Conservation (phyloP, 1,284 basidiomycete genomes). For the Cryptococcus sp. region DNA sequence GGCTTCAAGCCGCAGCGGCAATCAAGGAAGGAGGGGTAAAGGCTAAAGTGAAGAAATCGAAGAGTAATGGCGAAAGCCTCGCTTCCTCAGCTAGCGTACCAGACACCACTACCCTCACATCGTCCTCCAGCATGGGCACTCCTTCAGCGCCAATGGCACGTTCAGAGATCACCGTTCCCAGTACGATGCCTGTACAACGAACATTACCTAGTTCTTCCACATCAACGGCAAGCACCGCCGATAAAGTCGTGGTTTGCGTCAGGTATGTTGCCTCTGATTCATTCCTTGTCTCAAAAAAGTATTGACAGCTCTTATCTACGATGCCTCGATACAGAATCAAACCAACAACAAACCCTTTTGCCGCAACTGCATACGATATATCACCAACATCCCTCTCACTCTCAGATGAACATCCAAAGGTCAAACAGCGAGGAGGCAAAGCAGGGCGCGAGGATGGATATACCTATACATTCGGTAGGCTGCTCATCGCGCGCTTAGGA, state of each 20-base stretch:
- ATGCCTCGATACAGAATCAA: conserved; percentile 37
- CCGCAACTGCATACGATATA: conserved; percentile 42
- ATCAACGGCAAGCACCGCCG: conserved; percentile 10
- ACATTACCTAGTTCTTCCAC: neutral
- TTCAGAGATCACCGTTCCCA: conserved; percentile 6
- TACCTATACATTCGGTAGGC: conserved; percentile 50
- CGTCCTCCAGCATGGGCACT: conserved; percentile 2
- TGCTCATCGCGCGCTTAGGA: neutral
- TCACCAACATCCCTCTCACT: conserved; percentile 39
- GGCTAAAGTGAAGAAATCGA: conserved; percentile 31
- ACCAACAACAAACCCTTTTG: conserved; percentile 41
- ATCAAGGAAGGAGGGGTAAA: conserved; percentile 4
- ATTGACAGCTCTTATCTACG: neutral
- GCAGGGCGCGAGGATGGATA: conserved; percentile 49
- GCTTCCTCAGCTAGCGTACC: conserved; percentile 12
- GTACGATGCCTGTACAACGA: neutral
- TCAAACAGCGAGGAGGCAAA: conserved; percentile 51
- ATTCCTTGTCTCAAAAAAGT: neutral
- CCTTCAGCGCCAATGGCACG: conserved; percentile 10
- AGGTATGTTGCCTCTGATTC: conserved; percentile 32
- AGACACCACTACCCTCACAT: neutral
- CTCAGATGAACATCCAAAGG: conserved; percentile 48
- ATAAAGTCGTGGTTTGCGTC: conserved; percentile 51
- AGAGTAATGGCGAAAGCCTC: conserved; percentile 27
- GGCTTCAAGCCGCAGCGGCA: conserved; percentile 25